phyloP scores from a whole-genome alignment of 169 alveolate genomes.

The Cryptosporidium canis region DNA sequence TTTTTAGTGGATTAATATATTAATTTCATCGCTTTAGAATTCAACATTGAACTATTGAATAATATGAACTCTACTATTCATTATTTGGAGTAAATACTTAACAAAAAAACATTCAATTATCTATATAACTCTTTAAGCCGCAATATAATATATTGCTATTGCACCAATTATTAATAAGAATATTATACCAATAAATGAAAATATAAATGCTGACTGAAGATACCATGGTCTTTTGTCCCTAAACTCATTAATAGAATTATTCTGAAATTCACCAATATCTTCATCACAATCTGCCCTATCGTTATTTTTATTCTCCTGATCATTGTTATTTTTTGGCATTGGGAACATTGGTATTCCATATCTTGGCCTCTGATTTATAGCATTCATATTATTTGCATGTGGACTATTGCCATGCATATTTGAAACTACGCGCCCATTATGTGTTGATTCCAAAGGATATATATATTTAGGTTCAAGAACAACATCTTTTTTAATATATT shows the following conservation, averaged over 20 bases:
- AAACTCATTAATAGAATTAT: constrained; percentile 23
- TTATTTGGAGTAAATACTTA: too few species aligned
- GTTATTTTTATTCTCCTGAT: background rate
- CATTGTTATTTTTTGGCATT: background rate
- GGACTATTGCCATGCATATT: background rate
- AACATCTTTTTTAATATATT: background rate
- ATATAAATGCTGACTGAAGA: constrained; percentile 25
- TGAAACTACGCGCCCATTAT: background rate
- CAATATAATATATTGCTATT: constrained; percentile 22
- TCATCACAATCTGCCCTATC: background rate
- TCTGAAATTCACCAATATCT: constrained; percentile 4
- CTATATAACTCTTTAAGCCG: constrained; percentile 8
- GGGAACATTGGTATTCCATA: constrained; percentile 54
- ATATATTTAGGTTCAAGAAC: constrained; percentile 34
- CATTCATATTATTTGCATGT: background rate
- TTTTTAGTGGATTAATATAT: too few species aligned
- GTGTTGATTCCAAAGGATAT: background rate
- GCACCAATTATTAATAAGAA: constrained; percentile 26
- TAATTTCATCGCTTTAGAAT: too few species aligned
- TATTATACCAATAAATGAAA: constrained; percentile 39
- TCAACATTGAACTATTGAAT: too few species aligned
- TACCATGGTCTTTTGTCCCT: constrained; percentile 40
- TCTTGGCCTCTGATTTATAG: background rate
- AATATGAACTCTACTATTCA: too few species aligned
- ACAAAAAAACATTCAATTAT: background rate